Evolutionary conservation across 805 yeast species (phyloP), one percentile per base, ranked within the genome.

Genomic region (Komagataella mondaviorum): DNA sequence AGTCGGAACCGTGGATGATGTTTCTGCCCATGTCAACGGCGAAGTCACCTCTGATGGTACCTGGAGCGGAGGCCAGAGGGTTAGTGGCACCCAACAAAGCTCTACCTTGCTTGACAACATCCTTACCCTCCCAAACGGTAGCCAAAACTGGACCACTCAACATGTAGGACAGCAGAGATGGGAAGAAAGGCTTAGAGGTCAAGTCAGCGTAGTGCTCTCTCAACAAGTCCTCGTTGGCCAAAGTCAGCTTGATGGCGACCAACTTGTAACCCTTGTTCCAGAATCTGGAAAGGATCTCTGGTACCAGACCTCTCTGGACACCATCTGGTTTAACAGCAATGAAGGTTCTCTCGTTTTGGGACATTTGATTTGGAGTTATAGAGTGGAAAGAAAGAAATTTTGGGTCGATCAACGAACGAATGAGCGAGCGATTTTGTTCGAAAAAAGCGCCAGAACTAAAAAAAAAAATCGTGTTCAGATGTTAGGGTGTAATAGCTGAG

Each of bases 81-180:
- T 93, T 91, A 73, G 99, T 93, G 63, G 99, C 98, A 76, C 99
- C 99, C 66, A 93, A 83, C 71, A 93, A 83, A 65, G 79, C 83
- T 78, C 99, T 86, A 72, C 99, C 99, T 73, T 88, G 96, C 79
- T 91, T 90, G 73, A 93, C 99, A 71, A 83, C 99, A 68, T 93
- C 97, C 80, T 90, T 93, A 75, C 99, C 99, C 77, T 93, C 98
- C 99, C 99, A 93, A 64, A 90, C 97, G 71, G 96, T 93, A 64
- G 99, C 99, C 65, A 91, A 82, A 63, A 93, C 85, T 70, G 99
- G 99, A 64, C 99, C 99, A 60, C 96, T 88, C 70, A 80, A 77
- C 99, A 93, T 95, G 88, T 90, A 90, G 59, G 88, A 78, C 69
- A 88, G 80, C 73, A 93, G 81, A 58, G 95, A 87, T 70, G 98